Percentiles rank a stretch among this genome's conserved stretches.
Evolutionary conservation across 352 stramenopile genomes (phyloP).

Genomic region (Poterioochromonas sp.): DNA sequence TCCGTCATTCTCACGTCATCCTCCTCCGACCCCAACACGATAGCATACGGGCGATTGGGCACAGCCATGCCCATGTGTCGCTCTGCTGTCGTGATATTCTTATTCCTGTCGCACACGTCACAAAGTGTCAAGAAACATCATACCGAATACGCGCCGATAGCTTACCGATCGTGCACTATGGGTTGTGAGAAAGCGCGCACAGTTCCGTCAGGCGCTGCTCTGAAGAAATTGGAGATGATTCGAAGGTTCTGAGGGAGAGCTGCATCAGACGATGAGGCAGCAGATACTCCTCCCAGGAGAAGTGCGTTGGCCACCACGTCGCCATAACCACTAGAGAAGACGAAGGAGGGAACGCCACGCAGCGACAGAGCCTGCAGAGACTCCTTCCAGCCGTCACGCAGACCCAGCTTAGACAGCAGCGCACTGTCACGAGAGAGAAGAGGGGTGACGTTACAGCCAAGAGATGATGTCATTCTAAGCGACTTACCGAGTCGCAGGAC

Average conservation of each 20-base stretch:
- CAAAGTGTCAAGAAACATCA: neutral
- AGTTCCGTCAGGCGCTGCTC: constrained; percentile 7
- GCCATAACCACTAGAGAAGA: constrained; percentile 27
- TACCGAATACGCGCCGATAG: neutral
- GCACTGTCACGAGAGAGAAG: neutral
- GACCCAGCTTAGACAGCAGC: neutral
- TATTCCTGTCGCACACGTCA: neutral
- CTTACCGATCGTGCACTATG: neutral
- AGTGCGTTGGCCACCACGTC: neutral
- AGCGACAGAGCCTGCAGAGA: neutral
- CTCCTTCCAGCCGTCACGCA: constrained; percentile 1
- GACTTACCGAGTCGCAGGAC: neutral
- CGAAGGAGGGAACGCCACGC: neutral
- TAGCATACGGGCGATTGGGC: neutral
- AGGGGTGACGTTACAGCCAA: neutral
- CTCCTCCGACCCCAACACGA: neutral
- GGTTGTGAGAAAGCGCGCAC: neutral
- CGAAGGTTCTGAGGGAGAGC: neutral
- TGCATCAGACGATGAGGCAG: neutral
- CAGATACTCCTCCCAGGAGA: neutral
- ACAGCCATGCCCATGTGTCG: neutral
- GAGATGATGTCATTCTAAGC: neutral
- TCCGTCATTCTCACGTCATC: constrained; percentile 13
- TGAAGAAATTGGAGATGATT: constrained; percentile 23
- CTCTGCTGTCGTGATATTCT: neutral